Percentiles rank a stretch among this genome's conserved stretches.
Evolutionary conservation across 2,329 filamentous ascomycete species (phyloP).

Genomic region (Alternaria dauci): DNA sequence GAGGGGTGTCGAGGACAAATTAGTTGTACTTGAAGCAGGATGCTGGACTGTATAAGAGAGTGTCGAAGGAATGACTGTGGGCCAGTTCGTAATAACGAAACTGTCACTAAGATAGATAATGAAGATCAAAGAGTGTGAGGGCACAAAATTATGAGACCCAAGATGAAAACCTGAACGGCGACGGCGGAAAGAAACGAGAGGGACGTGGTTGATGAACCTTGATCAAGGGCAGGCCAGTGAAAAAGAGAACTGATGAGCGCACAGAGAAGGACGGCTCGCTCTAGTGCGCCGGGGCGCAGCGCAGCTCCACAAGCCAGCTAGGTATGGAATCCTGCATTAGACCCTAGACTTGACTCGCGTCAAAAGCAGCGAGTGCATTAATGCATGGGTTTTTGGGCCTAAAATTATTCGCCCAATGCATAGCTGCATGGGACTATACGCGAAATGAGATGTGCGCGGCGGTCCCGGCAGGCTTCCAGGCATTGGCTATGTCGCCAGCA

Average conservation of each 20-base stretch:
- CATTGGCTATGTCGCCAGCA: constrained; percentile 26
- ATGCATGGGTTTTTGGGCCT: constrained; percentile 50
- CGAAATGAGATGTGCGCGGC: constrained; percentile 50
- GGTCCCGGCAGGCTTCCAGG: constrained; percentile 30
- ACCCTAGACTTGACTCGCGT: constrained; percentile 34
- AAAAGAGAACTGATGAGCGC: constrained; percentile 55
- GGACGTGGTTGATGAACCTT: constrained; percentile 55
- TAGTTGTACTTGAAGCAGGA: constrained; percentile 35
- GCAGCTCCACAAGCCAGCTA: constrained; percentile 49
- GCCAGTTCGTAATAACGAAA: constrained; percentile 51
- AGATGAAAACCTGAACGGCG: constrained; percentile 48
- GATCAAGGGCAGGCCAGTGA: constrained; percentile 50
- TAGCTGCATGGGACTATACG: constrained; percentile 42
- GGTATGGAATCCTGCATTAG: constrained; percentile 22
- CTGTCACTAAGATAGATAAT: constrained; percentile 49
- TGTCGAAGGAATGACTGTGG: constrained; percentile 52
- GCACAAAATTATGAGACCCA: constrained; percentile 38
- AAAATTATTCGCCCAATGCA: constrained; percentile 43
- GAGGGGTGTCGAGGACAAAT: constrained; percentile 32
- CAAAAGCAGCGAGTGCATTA: constrained; percentile 44
- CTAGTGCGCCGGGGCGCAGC: constrained; percentile 52
- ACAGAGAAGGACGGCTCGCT: constrained; percentile 49
- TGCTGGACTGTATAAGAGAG: constrained; percentile 31
- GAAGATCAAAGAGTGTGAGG: constrained; percentile 23
- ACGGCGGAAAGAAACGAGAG: constrained; percentile 48